Percentiles rank a stretch among this genome's conserved stretches.
Conservation (phyloP, 371 early-diverging fungal species). For the Mortierella sp. region DNA sequence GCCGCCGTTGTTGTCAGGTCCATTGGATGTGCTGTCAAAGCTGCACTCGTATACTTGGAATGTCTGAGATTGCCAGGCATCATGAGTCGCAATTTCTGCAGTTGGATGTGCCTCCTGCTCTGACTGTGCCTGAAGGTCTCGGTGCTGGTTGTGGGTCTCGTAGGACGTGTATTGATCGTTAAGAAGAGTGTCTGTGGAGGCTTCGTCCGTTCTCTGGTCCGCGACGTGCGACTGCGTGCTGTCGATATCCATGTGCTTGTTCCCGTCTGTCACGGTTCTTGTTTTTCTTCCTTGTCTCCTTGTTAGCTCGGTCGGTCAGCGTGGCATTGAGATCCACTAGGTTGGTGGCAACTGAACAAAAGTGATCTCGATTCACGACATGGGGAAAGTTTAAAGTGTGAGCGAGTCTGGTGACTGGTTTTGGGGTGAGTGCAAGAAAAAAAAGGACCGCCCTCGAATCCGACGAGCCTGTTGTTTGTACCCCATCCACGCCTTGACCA, state of each 20-base stretch:
- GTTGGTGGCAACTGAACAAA: background rate
- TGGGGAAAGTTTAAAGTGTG: background rate
- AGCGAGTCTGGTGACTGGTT: conserved; percentile 2
- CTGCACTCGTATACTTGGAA: conserved; percentile 31
- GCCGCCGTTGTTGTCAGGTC: background rate
- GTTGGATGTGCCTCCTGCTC: background rate
- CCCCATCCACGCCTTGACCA: conserved; percentile 17
- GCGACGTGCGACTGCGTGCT: background rate
- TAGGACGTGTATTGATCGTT: background rate
- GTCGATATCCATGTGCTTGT: background rate
- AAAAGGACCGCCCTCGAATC: background rate
- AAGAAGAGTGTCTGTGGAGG: background rate
- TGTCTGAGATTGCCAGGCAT: conserved; percentile 25
- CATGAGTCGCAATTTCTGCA: background rate
- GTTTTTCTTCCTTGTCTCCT: background rate
- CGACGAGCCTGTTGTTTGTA: background rate
- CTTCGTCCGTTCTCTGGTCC: background rate
- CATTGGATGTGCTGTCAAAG: conserved; percentile 12
- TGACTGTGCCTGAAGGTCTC: background rate
- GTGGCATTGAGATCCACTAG: background rate
- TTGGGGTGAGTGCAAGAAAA: background rate
- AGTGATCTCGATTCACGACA: background rate
- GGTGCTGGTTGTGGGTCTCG: background rate
- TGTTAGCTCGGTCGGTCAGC: background rate
- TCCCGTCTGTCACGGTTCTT: background rate